Percentiles rank a stretch among this genome's conserved stretches.
These are phyloP conservation scores for Leccinellum rugosiceps DNA, from an alignment of 768 basidiomycete species.

Conservation along the genomic window DNA sequence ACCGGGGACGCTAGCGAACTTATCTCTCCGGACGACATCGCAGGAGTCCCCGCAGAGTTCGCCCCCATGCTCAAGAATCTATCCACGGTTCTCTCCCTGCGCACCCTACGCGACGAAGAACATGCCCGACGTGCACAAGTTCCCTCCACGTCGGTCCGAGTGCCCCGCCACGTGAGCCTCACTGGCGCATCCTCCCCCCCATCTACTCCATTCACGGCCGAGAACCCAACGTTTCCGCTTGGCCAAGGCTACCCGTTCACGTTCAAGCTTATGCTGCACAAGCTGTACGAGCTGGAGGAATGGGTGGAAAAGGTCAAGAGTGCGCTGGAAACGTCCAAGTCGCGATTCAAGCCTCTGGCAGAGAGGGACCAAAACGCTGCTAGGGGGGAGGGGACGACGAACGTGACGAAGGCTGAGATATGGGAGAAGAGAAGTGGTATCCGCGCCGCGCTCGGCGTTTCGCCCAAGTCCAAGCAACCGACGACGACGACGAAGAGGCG, in stretches of 20 bases:
- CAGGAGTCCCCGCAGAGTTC: conserved; percentile 27
- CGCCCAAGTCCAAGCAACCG: conserved; percentile 13
- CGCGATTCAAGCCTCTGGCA: conserved; percentile 53
- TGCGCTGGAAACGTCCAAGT: conserved; percentile 50
- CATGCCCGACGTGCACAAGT: neutral
- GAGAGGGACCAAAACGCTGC: conserved; percentile 29
- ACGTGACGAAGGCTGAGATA: conserved; percentile 11
- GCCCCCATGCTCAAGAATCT: conserved; percentile 37
- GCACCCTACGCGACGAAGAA: conserved; percentile 28
- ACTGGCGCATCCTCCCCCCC: conserved; percentile 13
- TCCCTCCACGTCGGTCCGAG: neutral
- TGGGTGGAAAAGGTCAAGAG: conserved; percentile 56
- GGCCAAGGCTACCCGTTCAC: conserved; percentile 49
- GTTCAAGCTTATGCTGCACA: conserved; percentile 66
- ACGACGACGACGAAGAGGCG: neutral
- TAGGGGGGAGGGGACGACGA: conserved; percentile 4
- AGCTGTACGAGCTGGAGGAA: conserved; percentile 57
- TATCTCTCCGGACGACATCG: conserved; percentile 31
- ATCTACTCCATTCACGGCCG: neutral
- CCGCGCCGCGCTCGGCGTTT: conserved; percentile 27
- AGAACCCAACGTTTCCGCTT: conserved; percentile 43
- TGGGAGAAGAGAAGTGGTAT: conserved; percentile 13
- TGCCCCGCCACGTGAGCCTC: conserved; percentile 24
- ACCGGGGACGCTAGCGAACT: conserved; percentile 12
- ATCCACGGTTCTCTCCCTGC: conserved; percentile 33